phyloP scores from a whole-genome alignment of 768 basidiomycete species.

The Leccinum incarnatum region DNA sequence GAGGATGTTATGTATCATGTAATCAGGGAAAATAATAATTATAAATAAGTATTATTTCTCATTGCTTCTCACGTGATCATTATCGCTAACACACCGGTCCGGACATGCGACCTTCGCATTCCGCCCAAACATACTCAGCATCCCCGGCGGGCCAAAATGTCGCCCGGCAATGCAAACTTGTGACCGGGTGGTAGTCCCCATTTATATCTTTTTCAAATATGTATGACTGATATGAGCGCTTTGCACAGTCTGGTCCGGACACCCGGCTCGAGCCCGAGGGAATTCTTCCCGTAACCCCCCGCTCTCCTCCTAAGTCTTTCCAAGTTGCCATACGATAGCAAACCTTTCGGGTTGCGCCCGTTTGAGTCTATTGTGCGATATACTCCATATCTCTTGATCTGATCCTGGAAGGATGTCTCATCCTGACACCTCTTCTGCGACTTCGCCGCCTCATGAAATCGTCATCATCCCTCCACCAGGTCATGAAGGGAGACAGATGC shows the following conservation, averaged over 20 bases:
- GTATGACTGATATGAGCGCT: slow-evolving; percentile 4
- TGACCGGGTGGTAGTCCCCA: background rate
- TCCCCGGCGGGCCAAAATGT: slow-evolving; percentile 8
- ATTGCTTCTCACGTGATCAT: background rate
- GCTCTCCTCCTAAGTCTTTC: background rate
- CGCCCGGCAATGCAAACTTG: slow-evolving; percentile 5
- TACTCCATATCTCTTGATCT: slow-evolving; percentile 1
- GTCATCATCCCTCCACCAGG: slow-evolving; percentile 41
- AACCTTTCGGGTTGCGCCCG: slow-evolving; percentile 1
- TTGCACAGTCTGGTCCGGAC: slow-evolving; percentile 10
- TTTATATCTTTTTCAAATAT: slow-evolving; percentile 7
- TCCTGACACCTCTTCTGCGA: slow-evolving; percentile 8
- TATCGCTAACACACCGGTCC: background rate
- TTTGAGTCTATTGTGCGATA: slow-evolving; percentile 20
- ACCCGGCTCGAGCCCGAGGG: slow-evolving; percentile 13
- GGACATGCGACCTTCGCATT: background rate
- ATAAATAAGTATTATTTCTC: slow-evolving; percentile 1
- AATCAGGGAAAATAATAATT: slow-evolving; percentile 9
- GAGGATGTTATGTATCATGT: slow-evolving; percentile 12
- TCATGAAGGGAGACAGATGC: slow-evolving; percentile 37
- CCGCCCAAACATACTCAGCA: background rate
- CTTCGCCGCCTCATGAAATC: slow-evolving; percentile 54
- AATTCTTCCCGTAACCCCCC: slow-evolving; percentile 16
- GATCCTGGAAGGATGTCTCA: slow-evolving; percentile 13
- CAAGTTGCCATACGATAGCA: slow-evolving; percentile 1